phyloP scores from a whole-genome alignment of 2,329 filamentous ascomycete species.

The Arthrocladium fulminans region DNA sequence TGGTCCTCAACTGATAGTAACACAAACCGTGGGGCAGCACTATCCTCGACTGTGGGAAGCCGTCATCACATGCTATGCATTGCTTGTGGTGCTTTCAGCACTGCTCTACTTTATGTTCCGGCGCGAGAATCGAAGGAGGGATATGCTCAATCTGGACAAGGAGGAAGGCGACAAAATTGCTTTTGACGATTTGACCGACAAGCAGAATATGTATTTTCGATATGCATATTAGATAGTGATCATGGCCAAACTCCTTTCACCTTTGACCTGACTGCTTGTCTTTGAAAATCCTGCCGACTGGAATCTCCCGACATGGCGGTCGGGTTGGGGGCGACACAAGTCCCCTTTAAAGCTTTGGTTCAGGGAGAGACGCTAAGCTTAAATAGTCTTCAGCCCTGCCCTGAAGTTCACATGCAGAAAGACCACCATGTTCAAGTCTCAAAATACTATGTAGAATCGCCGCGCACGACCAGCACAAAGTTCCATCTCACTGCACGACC shows the following conservation, averaged over 20 bases:
- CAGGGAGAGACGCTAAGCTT: background rate
- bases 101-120: conserved; percentile 51
- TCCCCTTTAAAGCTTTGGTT: background rate
- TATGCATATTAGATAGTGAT: conserved; percentile 43
- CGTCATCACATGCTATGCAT: conserved; percentile 57
- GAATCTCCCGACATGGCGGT: no score
- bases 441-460: background rate
- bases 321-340: background rate
- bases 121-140: conserved; percentile 49
- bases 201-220: conserved; percentile 58
- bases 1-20: conserved; percentile 61
- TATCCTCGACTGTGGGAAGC: conserved; percentile 65
- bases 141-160: conserved; percentile 45
- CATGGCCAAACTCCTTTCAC: no score
- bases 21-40: conserved; percentile 55
- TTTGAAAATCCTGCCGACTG: no score
- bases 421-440: background rate
- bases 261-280: no score
- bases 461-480: background rate
- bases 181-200: conserved; percentile 61
- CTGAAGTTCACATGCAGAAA: background rate
- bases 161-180: conserved; percentile 55
- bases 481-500: background rate
- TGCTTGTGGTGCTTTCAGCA: conserved; percentile 52
- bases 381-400: background rate